Evolutionary conservation across 2,329 filamentous ascomycete species (phyloP), one percentile per base, ranked within the genome.

Genomic region (Fusarium metavorans): DNA sequence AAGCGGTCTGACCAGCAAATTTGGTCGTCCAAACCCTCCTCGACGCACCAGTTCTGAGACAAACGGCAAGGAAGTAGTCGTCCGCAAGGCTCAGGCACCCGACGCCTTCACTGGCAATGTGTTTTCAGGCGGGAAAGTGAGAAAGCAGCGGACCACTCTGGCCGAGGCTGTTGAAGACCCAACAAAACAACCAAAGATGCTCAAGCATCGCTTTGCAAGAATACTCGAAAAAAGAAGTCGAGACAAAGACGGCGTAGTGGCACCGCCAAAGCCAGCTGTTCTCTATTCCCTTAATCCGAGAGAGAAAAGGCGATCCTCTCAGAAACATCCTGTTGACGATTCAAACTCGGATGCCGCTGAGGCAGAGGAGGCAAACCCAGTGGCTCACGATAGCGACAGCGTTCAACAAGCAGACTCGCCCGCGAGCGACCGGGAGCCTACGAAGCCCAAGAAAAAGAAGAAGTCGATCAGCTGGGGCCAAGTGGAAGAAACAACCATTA

Each of bases 91-190:
- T 18, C 71, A 74, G 35, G 54, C 54, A 23, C 23, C 69, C 25
- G 61, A 64, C 11, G 57, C 50, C 7, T 70, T 66, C 27, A 71
- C 65, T 32, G 64, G 64, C 34, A 90, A 89, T 67, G 83, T 89
- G 1, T 89, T 89, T 57, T 71, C 78, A 8, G 82, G 82, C 11
- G 87, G 88, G 2, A 87, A 81, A 66, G 78, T 74, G 30, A 80
- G 76, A 34, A 87, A 84, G 70, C 75, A 77, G 23, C 81, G 84
- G 16, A 50, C 65, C 2, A 83, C 73, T 14, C 77, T 89, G 5
- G 76, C 74, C 16, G 83, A 86, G 4, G 80, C 65, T 10, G 85
- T 86, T 67, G 77, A 77, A 16, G 85, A 90, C 76, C 74, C 84
- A 10, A 82, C 74, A 3, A 87, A 83, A 69, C 71, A 79, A 1